Evolutionary conservation across 768 basidiomycete genomes (phyloP).

Genomic region (Pilatotrama ljubarskyi): DNA sequence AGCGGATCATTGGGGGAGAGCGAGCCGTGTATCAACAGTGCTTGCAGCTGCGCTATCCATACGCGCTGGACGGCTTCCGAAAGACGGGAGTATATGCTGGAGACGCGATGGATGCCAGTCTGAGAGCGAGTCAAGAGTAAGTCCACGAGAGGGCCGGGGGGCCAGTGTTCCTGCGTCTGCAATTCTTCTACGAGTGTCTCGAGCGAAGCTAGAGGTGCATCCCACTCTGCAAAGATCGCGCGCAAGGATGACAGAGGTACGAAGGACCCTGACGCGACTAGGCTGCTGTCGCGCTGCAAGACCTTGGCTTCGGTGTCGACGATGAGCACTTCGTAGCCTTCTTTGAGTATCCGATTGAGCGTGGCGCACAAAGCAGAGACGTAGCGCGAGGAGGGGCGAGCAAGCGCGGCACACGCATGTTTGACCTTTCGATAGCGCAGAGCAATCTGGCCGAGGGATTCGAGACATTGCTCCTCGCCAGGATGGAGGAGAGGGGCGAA

Average conservation of each 20-base stretch:
- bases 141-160: slow-evolving; percentile 80
- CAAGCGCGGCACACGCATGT: slow-evolving; percentile 48
- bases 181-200: slow-evolving; percentile 63
- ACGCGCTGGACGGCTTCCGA: slow-evolving; percentile 75
- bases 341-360: slow-evolving; percentile 68
- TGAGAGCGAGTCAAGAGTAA: slow-evolving; percentile 68
- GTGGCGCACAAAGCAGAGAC: slow-evolving; percentile 77
- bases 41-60: slow-evolving; percentile 82
- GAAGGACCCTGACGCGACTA: slow-evolving; percentile 80
- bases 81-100: slow-evolving; percentile 69
- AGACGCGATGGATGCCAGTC: slow-evolving; percentile 78
- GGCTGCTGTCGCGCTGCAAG: slow-evolving; percentile 66
- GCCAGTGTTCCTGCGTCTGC: slow-evolving; percentile 54
- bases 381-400: slow-evolving; percentile 69
- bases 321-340: slow-evolving; percentile 79
- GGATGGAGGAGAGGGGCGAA: slow-evolving; percentile 80
- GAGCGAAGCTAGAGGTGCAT: slow-evolving; percentile 78
- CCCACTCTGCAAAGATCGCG: slow-evolving; percentile 86
- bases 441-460: slow-evolving; percentile 74
- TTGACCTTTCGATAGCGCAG: slow-evolving; percentile 75
- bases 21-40: slow-evolving; percentile 80
- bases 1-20: slow-evolving; percentile 63
- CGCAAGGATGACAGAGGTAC: slow-evolving; percentile 85
- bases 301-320: slow-evolving; percentile 81
- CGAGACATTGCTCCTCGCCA: slow-evolving; percentile 84